These are phyloP conservation scores for Elsinoe ampelina DNA, from an alignment of 2,329 filamentous ascomycete species.

Conservation along the genomic window DNA sequence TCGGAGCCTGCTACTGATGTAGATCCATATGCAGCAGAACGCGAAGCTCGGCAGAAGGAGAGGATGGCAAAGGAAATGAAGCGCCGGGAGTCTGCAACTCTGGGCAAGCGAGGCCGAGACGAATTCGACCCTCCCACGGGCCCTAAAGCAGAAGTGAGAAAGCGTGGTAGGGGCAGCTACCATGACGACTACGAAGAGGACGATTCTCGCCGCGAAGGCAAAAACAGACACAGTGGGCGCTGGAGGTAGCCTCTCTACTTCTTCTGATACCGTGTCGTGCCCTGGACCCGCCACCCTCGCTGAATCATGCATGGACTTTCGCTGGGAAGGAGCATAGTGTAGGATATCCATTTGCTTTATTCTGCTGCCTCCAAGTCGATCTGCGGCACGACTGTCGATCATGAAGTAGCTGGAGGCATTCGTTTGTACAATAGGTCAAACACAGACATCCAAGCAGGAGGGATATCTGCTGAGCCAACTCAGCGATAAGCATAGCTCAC, in stretches of 20 bases:
- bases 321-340: not conserved
- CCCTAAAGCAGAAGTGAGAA: slow-evolving; percentile 40
- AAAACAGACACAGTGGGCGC: slow-evolving; percentile 46
- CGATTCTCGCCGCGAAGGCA: slow-evolving; percentile 26
- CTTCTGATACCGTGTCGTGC: not conserved
- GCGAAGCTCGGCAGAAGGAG: slow-evolving; percentile 23
- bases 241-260: slow-evolving; percentile 22
- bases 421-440: not conserved
- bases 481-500: too few species aligned
- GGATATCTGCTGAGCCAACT: too few species aligned
- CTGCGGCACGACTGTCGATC: not conserved
- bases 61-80: slow-evolving; percentile 60
- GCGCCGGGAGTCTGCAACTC: slow-evolving; percentile 44
- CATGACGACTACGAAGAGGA: slow-evolving; percentile 37
- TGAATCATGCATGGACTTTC: not conserved
- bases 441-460: not conserved
- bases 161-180: slow-evolving; percentile 35
- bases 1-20: slow-evolving; percentile 16
- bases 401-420: not conserved
- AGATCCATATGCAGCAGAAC: slow-evolving; percentile 28
- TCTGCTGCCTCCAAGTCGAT: not conserved
- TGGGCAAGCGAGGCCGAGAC: slow-evolving; percentile 27
- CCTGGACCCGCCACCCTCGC: not conserved
- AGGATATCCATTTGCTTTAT: slow-evolving; percentile 1
- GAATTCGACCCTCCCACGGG: slow-evolving; percentile 34